Evolutionary conservation across 2,329 filamentous ascomycete species (phyloP).

Genomic region (Paraphaeosphaeria minitans): DNA sequence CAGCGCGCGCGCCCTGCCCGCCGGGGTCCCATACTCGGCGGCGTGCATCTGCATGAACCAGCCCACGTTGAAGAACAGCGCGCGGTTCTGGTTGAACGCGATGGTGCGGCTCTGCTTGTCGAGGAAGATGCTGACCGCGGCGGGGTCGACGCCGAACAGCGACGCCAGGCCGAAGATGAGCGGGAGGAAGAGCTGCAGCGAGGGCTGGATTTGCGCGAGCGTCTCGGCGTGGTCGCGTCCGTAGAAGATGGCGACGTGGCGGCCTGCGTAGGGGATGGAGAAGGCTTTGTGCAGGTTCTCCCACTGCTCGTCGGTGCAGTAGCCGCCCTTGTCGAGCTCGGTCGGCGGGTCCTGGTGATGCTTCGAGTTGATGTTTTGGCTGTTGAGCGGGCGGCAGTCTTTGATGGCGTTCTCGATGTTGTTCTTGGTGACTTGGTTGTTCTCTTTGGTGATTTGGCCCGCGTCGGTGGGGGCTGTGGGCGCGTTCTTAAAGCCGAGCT

Average conservation of each 20-base stretch:
- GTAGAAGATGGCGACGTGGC: constrained; percentile 45
- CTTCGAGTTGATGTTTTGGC: constrained; percentile 39
- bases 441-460: constrained; percentile 42
- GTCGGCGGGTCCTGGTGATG: constrained; percentile 44
- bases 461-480: constrained; percentile 32
- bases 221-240: constrained; percentile 35
- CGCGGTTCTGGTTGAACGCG: constrained; percentile 87
- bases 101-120: constrained; percentile 81
- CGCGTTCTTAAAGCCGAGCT: constrained; percentile 42
- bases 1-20: constrained; percentile 51
- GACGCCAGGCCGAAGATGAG: constrained; percentile 41
- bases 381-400: constrained; percentile 42
- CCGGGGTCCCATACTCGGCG: constrained; percentile 26
- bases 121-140: constrained; percentile 83
- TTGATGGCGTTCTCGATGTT: constrained; percentile 47
- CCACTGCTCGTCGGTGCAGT: constrained; percentile 46
- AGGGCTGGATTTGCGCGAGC: constrained; percentile 32
- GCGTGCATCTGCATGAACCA: constrained; percentile 82
- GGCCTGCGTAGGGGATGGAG: constrained; percentile 39
- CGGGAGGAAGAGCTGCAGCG: constrained; percentile 38
- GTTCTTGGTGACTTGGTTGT: constrained; percentile 40
- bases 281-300: constrained; percentile 46
- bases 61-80: constrained; percentile 90
- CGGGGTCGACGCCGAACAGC: constrained; percentile 69
- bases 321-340: constrained; percentile 45